A percentile compares a stretch with the other conserved stretches of the same genome.
phyloP scores from a whole-genome alignment of 208 protist species.

The Crithidia fasciculata region DNA sequence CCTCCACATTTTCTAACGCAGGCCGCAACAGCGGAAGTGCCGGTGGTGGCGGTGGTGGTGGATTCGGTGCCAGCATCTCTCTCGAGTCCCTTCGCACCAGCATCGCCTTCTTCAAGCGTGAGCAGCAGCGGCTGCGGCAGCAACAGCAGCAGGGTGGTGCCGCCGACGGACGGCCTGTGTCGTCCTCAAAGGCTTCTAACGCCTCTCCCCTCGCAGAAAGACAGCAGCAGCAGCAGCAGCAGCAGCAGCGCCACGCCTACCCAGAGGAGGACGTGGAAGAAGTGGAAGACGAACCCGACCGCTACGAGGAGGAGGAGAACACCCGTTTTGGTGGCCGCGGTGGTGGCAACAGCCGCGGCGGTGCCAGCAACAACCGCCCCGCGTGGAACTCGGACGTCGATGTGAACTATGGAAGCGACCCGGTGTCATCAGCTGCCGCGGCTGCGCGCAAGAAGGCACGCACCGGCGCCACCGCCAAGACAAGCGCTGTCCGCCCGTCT shows the following conservation, averaged over 20 bases:
- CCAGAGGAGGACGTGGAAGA: conserved; percentile 24
- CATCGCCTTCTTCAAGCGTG: conserved; percentile 76
- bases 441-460: conserved; percentile 36
- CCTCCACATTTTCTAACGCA: conserved; percentile 14
- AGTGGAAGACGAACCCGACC: conserved; percentile 8
- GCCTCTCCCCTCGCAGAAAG: neutral
- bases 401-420: conserved; percentile 25
- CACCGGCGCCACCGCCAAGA: conserved; percentile 5
- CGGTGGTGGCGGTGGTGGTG: neutral
- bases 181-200: neutral
- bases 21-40: conserved; percentile 16
- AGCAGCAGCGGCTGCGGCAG: conserved; percentile 53
- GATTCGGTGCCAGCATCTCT: conserved; percentile 68
- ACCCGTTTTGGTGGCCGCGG: conserved; percentile 8
- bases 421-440: neutral
- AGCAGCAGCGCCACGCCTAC: neutral
- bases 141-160: conserved; percentile 21
- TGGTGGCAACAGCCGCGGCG: neutral
- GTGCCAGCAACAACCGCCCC: conserved; percentile 30
- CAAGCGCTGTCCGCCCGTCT: conserved; percentile 8
- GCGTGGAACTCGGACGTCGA: conserved; percentile 73
- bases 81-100: conserved; percentile 71
- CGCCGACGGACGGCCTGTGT: neutral
- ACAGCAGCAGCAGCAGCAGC: neutral
- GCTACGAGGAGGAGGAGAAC: conserved; percentile 13